Evolutionary conservation across 306 rosid species (phyloP).

Genomic region (Castanospermum australe): DNA sequence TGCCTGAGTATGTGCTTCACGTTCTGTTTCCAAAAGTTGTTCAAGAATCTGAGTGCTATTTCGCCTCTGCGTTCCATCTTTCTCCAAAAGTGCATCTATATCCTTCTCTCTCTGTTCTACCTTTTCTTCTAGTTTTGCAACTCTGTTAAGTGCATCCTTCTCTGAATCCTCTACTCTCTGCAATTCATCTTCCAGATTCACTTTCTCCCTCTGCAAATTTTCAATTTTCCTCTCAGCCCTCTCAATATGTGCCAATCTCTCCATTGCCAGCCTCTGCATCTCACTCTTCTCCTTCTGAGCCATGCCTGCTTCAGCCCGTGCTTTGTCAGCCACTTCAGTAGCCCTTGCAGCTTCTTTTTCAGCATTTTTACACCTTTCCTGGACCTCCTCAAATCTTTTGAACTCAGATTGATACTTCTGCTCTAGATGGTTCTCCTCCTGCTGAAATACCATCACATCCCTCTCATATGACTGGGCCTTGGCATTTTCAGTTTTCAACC

Average conservation of each 20-base stretch:
- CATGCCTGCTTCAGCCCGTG: constrained; percentile 57
- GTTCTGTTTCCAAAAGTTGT: constrained; percentile 72
- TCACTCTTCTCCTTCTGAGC: constrained; percentile 73
- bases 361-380: constrained; percentile 64
- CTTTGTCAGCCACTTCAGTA: constrained; percentile 73
- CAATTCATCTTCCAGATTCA: constrained; percentile 43
- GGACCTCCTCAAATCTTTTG: constrained; percentile 63
- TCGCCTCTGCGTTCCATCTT: constrained; percentile 60
- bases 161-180: constrained; percentile 55
- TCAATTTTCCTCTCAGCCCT: constrained; percentile 71
- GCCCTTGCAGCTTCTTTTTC: constrained; percentile 72
- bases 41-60: constrained; percentile 62
- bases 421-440: constrained; percentile 69
- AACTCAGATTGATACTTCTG: constrained; percentile 65
- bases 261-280: constrained; percentile 85
- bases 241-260: constrained; percentile 65
- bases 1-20: constrained; percentile 79
- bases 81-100: constrained; percentile 62
- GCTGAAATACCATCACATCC: constrained; percentile 60
- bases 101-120: constrained; percentile 76
- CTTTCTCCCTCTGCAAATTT: constrained; percentile 57
- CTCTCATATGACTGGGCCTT: constrained; percentile 69
- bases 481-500: constrained; percentile 53
- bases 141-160: constrained; percentile 53
- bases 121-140: constrained; percentile 56